A percentile compares a stretch with the other conserved stretches of the same genome.
Evolutionary conservation across 2,329 filamentous ascomycete genomes (phyloP).

Genomic region (Gnomoniopsis smithogilvyi): DNA sequence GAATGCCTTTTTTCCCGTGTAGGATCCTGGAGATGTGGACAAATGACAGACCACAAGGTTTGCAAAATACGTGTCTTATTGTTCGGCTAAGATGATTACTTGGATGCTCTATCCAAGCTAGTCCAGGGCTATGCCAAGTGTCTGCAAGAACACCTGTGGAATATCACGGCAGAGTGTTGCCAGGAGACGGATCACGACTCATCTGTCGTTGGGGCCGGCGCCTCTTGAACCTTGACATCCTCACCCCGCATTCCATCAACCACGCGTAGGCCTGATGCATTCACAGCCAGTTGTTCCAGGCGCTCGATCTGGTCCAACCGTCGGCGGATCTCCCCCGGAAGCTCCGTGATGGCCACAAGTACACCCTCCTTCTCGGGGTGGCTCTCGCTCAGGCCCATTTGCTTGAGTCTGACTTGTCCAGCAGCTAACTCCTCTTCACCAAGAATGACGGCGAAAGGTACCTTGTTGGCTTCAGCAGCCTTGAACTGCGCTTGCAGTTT

Average conservation of each 20-base stretch:
- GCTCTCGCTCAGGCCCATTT: constrained; percentile 68
- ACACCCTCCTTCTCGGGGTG: constrained; percentile 91
- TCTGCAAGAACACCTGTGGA: background rate
- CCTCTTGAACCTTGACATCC: constrained; percentile 27
- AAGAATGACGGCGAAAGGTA: constrained; percentile 84
- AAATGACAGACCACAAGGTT: too few species aligned
- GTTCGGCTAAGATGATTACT: too few species aligned
- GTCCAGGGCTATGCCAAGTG: background rate
- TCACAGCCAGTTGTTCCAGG: constrained; percentile 39
- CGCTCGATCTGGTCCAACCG: constrained; percentile 39
- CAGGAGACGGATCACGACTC: background rate
- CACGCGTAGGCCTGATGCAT: constrained; percentile 43
- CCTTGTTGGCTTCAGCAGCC: constrained; percentile 72
- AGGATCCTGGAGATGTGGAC: too few species aligned
- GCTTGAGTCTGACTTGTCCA: constrained; percentile 67
- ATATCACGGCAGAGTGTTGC: too few species aligned
- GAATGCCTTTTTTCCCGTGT: too few species aligned
- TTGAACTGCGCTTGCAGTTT: constrained; percentile 90
- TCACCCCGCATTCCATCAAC: constrained; percentile 45
- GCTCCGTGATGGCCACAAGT: constrained; percentile 60
- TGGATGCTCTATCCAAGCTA: too few species aligned
- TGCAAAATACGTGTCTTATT: too few species aligned
- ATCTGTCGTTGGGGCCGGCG: background rate
- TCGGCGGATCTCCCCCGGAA: constrained; percentile 57
- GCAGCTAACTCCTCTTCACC: constrained; percentile 84